Evolutionary conservation across 2,329 filamentous ascomycete species (phyloP).

Genomic region (Diaporthe velutina): DNA sequence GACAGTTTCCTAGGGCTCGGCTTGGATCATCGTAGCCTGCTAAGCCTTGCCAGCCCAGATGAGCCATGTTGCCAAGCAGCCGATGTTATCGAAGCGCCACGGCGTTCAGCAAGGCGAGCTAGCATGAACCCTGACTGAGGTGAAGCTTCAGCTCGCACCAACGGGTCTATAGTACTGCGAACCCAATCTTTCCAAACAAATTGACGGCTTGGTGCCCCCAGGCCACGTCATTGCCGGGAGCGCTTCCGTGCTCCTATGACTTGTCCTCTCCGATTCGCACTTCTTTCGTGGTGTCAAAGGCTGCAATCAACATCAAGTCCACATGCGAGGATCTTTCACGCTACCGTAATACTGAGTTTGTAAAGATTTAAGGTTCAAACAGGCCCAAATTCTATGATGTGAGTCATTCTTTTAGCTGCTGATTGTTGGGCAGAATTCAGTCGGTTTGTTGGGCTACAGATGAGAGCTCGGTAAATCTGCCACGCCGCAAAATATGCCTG

Average conservation of each 20-base stretch:
- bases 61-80: constrained; percentile 25
- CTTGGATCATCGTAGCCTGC: constrained; percentile 11
- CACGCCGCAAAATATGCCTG: background rate
- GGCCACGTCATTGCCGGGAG: background rate
- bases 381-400: background rate
- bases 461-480: too few relatives aligned
- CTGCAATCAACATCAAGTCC: background rate
- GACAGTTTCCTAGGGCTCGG: background rate
- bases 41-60: constrained; percentile 17
- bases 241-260: background rate
- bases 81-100: background rate
- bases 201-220: background rate
- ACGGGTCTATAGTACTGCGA: background rate
- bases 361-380: background rate
- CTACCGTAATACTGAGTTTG: background rate
- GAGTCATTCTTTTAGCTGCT: background rate
- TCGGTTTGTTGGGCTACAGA: background rate
- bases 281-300: background rate
- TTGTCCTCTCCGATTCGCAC: background rate
- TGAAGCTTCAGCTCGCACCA: constrained; percentile 5
- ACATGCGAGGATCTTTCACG: background rate
- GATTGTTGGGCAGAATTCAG: background rate
- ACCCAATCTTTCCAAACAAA: background rate
- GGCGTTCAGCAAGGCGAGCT: background rate
- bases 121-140: constrained; percentile 12